Evolutionary conservation across 2,329 filamentous ascomycete species (phyloP), one percentile per base, ranked within the genome.

Genomic region (Cladobotryum protrusum): DNA sequence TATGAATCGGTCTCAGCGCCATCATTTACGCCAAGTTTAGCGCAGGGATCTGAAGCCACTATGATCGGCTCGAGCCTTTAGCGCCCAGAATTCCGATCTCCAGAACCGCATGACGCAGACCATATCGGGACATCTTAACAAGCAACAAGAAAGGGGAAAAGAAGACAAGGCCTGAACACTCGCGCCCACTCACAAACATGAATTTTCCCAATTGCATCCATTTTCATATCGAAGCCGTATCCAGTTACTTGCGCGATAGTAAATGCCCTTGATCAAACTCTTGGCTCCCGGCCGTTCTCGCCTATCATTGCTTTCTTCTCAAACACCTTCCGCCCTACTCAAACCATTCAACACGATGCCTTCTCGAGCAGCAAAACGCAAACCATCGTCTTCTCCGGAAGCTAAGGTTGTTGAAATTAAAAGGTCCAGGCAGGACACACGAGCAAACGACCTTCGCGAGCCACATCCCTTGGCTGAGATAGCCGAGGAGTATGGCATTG

Each of bases 401-500:
- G 34, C 54, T 15, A 61, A 60, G 41, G 62, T 59, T 13, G 55
- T 48, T 11, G 55, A 57, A 24, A 59, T 48, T 36, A 65, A 70
- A 55, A 72, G 64, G 57, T 55, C 58, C 48, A 72, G 68, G 56
- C 61, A 51, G 1, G 50, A 57, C 48, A 41, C 54, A 14, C 43
- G 32, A 20, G 32, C 54, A 32, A 66, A 70, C 46, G 66, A 65
- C 20, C 59, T 78, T 46, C 69, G 67, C 34, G 61, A 67, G 19
- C 75, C 75, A 0, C 77, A 79, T 52, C 73, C 71, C 11, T 70
- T 71, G 39, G 62, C 72, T n/a, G 59, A 65, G 14, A 67, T 73
- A 18, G 68, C 74, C 8, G 75, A 78, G 54, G 67, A 73, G 18
- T 57, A 84, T 56, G 83, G 82, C 15, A 82, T 88, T 45, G 81